Percentiles rank a stretch among this genome's conserved stretches.
Conservation (phyloP, 345 rosid genomes). For the Dimocarpus longan region DNA sequence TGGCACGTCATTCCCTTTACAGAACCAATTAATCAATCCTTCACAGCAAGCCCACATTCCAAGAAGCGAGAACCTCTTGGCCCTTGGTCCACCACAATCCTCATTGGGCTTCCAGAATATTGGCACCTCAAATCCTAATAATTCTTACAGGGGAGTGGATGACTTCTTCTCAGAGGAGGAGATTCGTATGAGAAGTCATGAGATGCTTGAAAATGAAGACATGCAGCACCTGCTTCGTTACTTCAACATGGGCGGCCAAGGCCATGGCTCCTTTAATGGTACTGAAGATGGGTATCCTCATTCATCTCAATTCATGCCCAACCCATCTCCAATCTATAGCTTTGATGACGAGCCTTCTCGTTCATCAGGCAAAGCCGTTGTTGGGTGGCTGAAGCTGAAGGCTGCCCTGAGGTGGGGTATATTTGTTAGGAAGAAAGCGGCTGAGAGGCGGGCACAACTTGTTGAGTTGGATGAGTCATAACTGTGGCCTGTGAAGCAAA, state of each 20-base stretch:
- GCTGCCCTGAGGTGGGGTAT: slow-evolving; percentile 99
- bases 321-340: slow-evolving; percentile 46
- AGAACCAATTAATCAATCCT: slow-evolving; percentile 39
- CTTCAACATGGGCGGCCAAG: slow-evolving; percentile 69
- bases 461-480: slow-evolving; percentile 68
- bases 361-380: slow-evolving; percentile 82
- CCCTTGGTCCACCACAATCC: slow-evolving; percentile 46
- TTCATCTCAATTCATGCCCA: slow-evolving; percentile 42
- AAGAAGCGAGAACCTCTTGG: slow-evolving; percentile 38
- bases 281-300: slow-evolving; percentile 54
- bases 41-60: slow-evolving; percentile 42
- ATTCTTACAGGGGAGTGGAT: slow-evolving; percentile 50
- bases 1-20: slow-evolving; percentile 48
- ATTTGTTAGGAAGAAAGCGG: slow-evolving; percentile 85
- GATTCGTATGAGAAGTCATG: slow-evolving; percentile 73
- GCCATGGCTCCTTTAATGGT: slow-evolving; percentile 44
- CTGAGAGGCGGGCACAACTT: slow-evolving; percentile 89
- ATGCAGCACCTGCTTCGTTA: slow-evolving; percentile 85
- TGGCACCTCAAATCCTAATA: slow-evolving; percentile 44
- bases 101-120: slow-evolving; percentile 41
- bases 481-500: slow-evolving; percentile 13
- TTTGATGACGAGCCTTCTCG: slow-evolving; percentile 54
- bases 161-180: slow-evolving; percentile 84
- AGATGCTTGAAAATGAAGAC: slow-evolving; percentile 89
- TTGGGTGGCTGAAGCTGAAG: slow-evolving; percentile 97